Evolutionary conservation across 1,139 yeast genomes (phyloP).

Genomic region (Yamadazyma sp.): DNA sequence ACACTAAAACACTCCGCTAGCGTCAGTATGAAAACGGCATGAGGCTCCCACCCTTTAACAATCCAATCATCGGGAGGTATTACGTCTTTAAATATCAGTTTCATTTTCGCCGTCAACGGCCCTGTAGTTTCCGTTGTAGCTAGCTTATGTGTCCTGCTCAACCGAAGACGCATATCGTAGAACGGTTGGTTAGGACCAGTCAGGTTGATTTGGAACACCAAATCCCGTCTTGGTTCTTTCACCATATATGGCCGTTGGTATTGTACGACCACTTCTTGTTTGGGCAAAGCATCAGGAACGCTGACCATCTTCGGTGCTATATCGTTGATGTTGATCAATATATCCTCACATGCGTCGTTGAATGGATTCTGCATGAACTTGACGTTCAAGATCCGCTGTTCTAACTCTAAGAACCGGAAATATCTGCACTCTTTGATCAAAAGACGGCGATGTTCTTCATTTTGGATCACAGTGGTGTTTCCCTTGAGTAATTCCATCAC

Average conservation of each 20-base stretch:
- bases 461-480: conserved; percentile 41
- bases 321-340: conserved; percentile 52
- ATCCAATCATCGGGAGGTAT: conserved; percentile 20
- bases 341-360: conserved; percentile 47
- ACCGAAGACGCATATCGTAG: conserved; percentile 28
- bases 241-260: conserved; percentile 61
- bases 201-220: conserved; percentile 57
- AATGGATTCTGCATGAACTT: conserved; percentile 54
- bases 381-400: conserved; percentile 64
- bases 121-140: conserved; percentile 29
- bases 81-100: conserved; percentile 24
- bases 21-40: conserved; percentile 25
- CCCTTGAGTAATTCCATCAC: conserved; percentile 60
- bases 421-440: conserved; percentile 71
- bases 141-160: conserved; percentile 28
- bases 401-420: conserved; percentile 73
- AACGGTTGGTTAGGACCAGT: conserved; percentile 10
- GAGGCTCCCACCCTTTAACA: conserved; percentile 20
- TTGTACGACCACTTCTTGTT: conserved; percentile 23
- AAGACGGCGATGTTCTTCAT: conserved; percentile 55
- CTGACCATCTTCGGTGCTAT: conserved; percentile 44
- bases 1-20: conserved; percentile 28
- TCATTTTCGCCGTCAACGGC: conserved; percentile 23
- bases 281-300: conserved; percentile 3
- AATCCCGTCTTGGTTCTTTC: conserved; percentile 41